Percentiles rank a stretch among this genome's conserved stretches.
phyloP scores from a whole-genome alignment of 2,329 filamentous ascomycete genomes.

The Fusarium burgessii region DNA sequence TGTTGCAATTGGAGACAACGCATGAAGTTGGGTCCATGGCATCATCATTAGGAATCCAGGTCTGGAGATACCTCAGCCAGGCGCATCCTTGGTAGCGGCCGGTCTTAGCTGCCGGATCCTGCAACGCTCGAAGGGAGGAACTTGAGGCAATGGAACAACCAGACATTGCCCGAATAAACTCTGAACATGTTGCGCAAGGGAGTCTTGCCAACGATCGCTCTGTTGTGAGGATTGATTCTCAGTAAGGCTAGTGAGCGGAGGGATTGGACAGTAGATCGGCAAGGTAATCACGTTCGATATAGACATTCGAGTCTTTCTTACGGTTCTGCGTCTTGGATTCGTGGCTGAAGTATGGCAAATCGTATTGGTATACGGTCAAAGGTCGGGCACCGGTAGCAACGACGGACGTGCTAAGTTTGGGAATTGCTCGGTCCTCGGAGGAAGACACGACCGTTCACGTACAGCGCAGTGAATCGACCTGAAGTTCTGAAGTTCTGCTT shows the following conservation, averaged over 20 bases:
- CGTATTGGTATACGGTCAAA: not conserved
- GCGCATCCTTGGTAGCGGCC: too few relatives aligned
- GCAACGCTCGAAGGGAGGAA: too few relatives aligned
- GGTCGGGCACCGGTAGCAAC: accelerated
- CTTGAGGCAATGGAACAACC: too few relatives aligned
- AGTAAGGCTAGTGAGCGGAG: too few relatives aligned
- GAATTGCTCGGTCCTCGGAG: accelerated
- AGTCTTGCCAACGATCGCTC: too few relatives aligned
- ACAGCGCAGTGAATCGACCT: accelerated
- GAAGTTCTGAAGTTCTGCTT: too few relatives aligned
- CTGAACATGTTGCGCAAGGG: too few relatives aligned
- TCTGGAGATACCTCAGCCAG: too few relatives aligned
- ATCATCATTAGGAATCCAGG: too few relatives aligned
- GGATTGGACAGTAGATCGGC: accelerated
- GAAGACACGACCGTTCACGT: accelerated
- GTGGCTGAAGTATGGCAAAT: not conserved
- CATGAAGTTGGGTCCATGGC: not conserved
- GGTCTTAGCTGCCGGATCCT: too few relatives aligned
- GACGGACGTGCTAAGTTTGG: accelerated
- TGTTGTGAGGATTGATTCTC: too few relatives aligned
- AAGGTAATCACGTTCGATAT: accelerated
- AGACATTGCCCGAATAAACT: too few relatives aligned
- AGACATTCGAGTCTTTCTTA: accelerated
- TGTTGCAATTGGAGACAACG: not conserved
- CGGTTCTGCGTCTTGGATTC: not conserved